Evolutionary conservation across 441 rosid genomes (phyloP), one percentile per base, ranked within the genome.

Genomic region (Erodium moschatum): DNA sequence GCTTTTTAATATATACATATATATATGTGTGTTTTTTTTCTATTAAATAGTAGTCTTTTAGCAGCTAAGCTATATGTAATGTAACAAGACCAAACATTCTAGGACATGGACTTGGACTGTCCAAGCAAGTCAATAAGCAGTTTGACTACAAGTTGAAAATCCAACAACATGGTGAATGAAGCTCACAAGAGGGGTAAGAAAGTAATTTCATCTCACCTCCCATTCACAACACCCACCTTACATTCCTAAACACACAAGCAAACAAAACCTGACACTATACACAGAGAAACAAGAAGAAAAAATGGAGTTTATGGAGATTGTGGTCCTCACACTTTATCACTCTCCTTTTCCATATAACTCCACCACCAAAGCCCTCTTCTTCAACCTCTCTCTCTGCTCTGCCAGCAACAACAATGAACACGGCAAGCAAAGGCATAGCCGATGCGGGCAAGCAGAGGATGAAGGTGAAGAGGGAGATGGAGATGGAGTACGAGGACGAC

Each of bases 401-500:
- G 19, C 15, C 20, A 1, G 6, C 20, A 3, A 33, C 61, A 5
- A 19, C 21, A 6, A 33, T 33, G 38, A 33, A 33, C 15, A 2
- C 24, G 15, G 0, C 61, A 54, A 6, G 9, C 20, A 54, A 8
- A 18, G 9, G 1, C 21, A 5, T 8, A 10, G 15, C 61, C 20
- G 61, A 54, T 18, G 24, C 15, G 10, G 61, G 21, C 24, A 54
- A 54, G 15, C 61, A 54, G 61, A 54, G 61, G 61, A 6, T 54
- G 61, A 54, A 54, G 61, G 61, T 54, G 61, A 54, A 54, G 61
- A 54, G 61, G 24, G 61, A 54, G 61, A 18, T 54, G 61, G 61
- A 16, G 21, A 18, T 18, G 38, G 38, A 33, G 38, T 33, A 33
- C 38, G 38, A 33, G 38, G 38, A 33, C 38, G 38, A 33, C 1